Conservation (phyloP, 768 basidiomycete genomes). For the Tulasnella calospora region DNA sequence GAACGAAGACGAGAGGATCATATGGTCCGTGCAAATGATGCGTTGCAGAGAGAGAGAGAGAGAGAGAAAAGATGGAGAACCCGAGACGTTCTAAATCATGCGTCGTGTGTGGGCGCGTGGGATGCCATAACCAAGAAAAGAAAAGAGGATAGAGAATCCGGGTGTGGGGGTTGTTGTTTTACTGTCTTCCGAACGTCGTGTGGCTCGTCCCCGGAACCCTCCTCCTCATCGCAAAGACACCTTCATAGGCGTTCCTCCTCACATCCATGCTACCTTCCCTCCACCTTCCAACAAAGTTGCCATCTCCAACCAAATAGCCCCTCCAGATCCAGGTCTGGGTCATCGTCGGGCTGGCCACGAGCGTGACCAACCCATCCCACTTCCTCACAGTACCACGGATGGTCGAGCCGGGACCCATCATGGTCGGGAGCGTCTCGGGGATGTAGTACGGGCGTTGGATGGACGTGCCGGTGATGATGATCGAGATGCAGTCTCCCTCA, state of each 20-base stretch:
- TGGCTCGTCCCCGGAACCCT: neutral
- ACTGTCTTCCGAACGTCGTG: neutral
- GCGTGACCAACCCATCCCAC: slow-evolving; percentile 71
- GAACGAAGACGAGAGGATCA: neutral
- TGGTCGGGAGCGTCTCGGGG: neutral
- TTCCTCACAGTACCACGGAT: slow-evolving; percentile 61
- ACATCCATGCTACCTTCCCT: slow-evolving; percentile 70
- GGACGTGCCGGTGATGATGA: slow-evolving; percentile 1
- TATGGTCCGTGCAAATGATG: neutral
- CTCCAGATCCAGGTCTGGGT: slow-evolving; percentile 65
- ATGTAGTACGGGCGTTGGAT: slow-evolving; percentile 10
- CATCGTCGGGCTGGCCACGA: slow-evolving; percentile 39
- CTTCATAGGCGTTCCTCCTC: slow-evolving; percentile 70
- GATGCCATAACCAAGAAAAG: neutral
- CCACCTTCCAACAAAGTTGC: slow-evolving; percentile 79
- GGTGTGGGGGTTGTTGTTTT: neutral
- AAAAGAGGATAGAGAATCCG: neutral
- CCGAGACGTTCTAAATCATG: neutral
- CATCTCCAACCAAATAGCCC: slow-evolving; percentile 66
- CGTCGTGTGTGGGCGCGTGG: neutral
- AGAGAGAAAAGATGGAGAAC: neutral
- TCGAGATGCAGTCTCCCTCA: neutral
- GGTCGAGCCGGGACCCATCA: neutral
- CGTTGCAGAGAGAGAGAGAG: neutral
- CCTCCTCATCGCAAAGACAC: slow-evolving; percentile 49